Percentiles rank a stretch among this genome's conserved stretches.
Evolutionary conservation across 2,329 filamentous ascomycete species (phyloP).

Genomic region (Exserohilum turcica): DNA sequence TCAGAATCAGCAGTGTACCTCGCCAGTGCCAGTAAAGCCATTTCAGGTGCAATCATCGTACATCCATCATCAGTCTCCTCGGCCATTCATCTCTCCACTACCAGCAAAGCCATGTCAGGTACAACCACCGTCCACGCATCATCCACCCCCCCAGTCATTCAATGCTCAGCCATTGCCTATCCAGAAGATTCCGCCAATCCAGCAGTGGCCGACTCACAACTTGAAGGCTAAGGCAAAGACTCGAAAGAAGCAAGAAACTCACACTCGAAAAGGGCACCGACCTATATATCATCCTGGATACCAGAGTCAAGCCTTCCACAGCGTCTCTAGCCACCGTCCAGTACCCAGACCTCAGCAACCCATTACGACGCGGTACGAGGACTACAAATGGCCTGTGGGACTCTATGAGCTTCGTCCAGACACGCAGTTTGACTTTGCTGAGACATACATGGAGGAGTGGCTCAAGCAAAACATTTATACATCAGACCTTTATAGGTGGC

Average conservation of each 20-base stretch:
- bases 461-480: slow-evolving; percentile 10
- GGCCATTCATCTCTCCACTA: not conserved
- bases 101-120: no score
- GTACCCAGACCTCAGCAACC: not conserved
- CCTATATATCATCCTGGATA: not conserved
- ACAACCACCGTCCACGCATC: no score
- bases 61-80: not conserved
- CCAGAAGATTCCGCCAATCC: slow-evolving; percentile 6
- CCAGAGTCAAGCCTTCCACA: no score
- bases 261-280: not conserved
- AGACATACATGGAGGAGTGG: slow-evolving; percentile 16
- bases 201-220: slow-evolving; percentile 23
- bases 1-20: not conserved
- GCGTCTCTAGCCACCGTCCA: not conserved
- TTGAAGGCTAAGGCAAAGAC: not conserved
- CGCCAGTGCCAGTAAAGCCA: not conserved
- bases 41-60: not conserved
- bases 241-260: slow-evolving; percentile 10
- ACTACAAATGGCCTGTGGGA: slow-evolving; percentile 32
- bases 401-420: slow-evolving; percentile 25
- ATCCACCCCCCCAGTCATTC: not conserved
- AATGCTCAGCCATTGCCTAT: not conserved
- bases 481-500: slow-evolving; percentile 14
- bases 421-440: slow-evolving; percentile 14
- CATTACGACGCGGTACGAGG: slow-evolving; percentile 24